Evolutionary conservation across 371 early-diverging fungal genomes (phyloP).

Genomic region (Haplosporangium sp.): DNA sequence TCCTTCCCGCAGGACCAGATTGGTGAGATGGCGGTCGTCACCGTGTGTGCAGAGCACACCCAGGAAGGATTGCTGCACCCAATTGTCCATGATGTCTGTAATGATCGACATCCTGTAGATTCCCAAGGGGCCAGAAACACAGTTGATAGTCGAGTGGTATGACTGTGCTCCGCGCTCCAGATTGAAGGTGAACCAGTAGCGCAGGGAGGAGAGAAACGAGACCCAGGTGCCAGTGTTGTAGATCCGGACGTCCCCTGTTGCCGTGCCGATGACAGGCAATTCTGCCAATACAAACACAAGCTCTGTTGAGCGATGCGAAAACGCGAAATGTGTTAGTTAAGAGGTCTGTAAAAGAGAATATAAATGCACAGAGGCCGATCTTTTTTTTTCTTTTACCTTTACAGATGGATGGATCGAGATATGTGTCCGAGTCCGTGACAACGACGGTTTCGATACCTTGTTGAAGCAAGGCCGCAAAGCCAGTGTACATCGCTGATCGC

Average conservation of each 20-base stretch:
- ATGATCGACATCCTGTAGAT: constrained; percentile 67
- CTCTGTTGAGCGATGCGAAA: constrained; percentile 35
- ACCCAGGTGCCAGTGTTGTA: constrained; percentile 66
- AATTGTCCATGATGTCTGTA: constrained; percentile 65
- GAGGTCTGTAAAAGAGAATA: too few species aligned
- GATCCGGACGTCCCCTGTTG: constrained; percentile 74
- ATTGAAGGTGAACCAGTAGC: constrained; percentile 80
- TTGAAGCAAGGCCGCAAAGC: constrained; percentile 65
- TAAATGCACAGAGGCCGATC: too few species aligned
- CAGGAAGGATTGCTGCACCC: constrained; percentile 69
- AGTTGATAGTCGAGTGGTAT: constrained; percentile 70
- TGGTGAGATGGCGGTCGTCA: constrained; percentile 76
- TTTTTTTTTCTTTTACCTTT: constrained; percentile 24
- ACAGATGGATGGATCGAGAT: constrained; percentile 64
- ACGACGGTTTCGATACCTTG: constrained; percentile 69
- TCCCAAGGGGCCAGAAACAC: constrained; percentile 78
- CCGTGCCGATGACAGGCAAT: constrained; percentile 67
- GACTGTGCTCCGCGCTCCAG: constrained; percentile 76
- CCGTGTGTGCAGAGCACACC: constrained; percentile 76
- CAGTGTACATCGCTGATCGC: constrained; percentile 75
- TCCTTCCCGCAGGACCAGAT: constrained; percentile 64
- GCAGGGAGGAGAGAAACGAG: constrained; percentile 70
- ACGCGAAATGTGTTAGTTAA: background rate
- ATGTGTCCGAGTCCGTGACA: constrained; percentile 75
- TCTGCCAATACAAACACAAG: constrained; percentile 64